A percentile compares a stretch with the other conserved stretches of the same genome.
Evolutionary conservation across 495 filamentous ascomycete species (phyloP).

Genomic region (Aspergillus ostianus): DNA sequence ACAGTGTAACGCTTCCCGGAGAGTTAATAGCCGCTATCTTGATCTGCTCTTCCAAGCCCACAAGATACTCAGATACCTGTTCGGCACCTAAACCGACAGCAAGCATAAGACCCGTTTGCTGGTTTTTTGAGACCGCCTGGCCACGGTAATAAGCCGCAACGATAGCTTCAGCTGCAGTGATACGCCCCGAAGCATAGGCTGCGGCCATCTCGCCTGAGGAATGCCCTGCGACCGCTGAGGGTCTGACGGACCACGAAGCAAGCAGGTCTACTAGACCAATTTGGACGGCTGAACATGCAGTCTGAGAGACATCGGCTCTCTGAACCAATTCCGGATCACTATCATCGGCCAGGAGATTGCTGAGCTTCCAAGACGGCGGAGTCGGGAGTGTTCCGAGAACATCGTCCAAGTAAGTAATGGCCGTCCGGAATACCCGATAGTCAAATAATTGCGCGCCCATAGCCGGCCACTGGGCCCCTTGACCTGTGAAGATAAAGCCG

Average conservation of each 20-base stretch:
- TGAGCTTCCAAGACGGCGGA: background rate
- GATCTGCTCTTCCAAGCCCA: slow-evolving; percentile 8
- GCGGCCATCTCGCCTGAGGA: slow-evolving; percentile 27
- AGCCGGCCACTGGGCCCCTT: slow-evolving; percentile 23
- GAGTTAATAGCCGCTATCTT: slow-evolving; percentile 27
- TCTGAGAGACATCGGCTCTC: slow-evolving; percentile 12
- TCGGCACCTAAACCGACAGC: slow-evolving; percentile 24
- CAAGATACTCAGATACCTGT: slow-evolving; percentile 11
- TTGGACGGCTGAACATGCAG: slow-evolving; percentile 15
- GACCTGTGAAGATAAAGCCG: slow-evolving; percentile 21
- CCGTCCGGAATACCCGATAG: background rate
- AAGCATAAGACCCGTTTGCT: slow-evolving; percentile 17
- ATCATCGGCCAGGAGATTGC: background rate
- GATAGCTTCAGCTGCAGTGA: slow-evolving; percentile 13
- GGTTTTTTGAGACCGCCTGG: background rate
- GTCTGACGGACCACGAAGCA: slow-evolving; percentile 12
- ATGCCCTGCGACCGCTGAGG: slow-evolving; percentile 18
- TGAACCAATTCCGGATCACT: background rate
- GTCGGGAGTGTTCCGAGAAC: background rate
- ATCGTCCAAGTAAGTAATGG: background rate
- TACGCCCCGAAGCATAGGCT: slow-evolving; percentile 21
- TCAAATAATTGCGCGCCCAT: slow-evolving; percentile 17
- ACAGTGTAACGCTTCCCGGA: slow-evolving; percentile 26
- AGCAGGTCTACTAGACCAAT: slow-evolving; percentile 17
- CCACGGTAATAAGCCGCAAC: slow-evolving; percentile 20